Conservation (phyloP, 192 early-diverging fungal species). For the Hyaloraphidium curvatum region DNA sequence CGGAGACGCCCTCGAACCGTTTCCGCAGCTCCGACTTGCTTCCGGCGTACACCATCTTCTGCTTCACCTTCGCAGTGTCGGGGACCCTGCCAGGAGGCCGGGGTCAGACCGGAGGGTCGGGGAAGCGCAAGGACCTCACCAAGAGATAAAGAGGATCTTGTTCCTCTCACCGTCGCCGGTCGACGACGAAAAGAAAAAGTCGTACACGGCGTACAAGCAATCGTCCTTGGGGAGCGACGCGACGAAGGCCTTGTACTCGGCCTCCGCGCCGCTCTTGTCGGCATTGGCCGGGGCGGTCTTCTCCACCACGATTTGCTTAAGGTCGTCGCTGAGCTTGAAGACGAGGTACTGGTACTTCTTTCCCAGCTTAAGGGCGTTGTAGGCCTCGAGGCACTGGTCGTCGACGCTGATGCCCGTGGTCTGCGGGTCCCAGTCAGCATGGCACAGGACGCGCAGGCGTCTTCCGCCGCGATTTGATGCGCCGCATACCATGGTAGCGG, state of each 20-base stretch:
- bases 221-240: slow-evolving; percentile 35
- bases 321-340: slow-evolving; percentile 56
- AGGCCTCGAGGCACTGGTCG: slow-evolving; percentile 36
- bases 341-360: slow-evolving; percentile 59
- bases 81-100: slow-evolving; percentile 39
- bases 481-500: no score
- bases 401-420: slow-evolving; percentile 55
- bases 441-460: no score
- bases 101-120: slow-evolving; percentile 2
- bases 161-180: slow-evolving; percentile 45
- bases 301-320: slow-evolving; percentile 47
- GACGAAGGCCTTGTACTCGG: slow-evolving; percentile 51
- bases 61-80: slow-evolving; percentile 47
- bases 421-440: no score
- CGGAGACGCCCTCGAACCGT: slow-evolving; percentile 46
- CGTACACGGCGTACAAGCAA: slow-evolving; percentile 76
- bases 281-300: no score
- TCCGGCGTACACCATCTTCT: slow-evolving; percentile 83
- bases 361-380: slow-evolving; percentile 50
- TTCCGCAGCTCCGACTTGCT: slow-evolving; percentile 60
- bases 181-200: slow-evolving; percentile 53
- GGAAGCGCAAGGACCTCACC: slow-evolving; percentile 27
- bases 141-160: slow-evolving; percentile 72
- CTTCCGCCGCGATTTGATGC: no score
- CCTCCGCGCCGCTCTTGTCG: slow-evolving; percentile 12